Conservation (phyloP, 2,329 filamentous ascomycete species). For the Ramularia collo-cygni region DNA sequence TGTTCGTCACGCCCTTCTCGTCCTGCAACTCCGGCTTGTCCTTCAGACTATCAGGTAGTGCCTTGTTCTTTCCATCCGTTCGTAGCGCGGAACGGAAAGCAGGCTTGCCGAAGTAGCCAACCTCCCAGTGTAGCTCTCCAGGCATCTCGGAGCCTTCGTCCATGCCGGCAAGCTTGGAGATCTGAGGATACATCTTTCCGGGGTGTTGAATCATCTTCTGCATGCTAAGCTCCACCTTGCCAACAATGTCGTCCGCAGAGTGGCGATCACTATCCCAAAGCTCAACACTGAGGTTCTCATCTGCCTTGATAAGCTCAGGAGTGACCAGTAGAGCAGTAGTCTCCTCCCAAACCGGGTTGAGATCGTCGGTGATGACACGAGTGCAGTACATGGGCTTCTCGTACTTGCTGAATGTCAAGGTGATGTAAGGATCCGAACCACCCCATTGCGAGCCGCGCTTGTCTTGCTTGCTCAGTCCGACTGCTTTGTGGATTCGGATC, state of each 20-base stretch:
- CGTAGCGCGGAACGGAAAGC: slow-evolving; percentile 76
- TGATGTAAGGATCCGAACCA: slow-evolving; percentile 93
- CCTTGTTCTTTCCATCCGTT: slow-evolving; percentile 78
- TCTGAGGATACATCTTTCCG: slow-evolving; percentile 83
- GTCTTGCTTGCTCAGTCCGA: slow-evolving; percentile 87
- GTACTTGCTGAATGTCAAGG: slow-evolving; percentile 90
- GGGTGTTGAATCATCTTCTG: slow-evolving; percentile 93
- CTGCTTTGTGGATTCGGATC: slow-evolving; percentile 82
- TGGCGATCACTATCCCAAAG: slow-evolving; percentile 94
- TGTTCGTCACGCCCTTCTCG: slow-evolving; percentile 73
- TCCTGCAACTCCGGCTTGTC: slow-evolving; percentile 75
- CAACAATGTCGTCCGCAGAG: slow-evolving; percentile 88
- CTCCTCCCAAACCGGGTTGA: slow-evolving; percentile 91
- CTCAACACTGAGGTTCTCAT: slow-evolving; percentile 88
- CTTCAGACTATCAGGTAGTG: slow-evolving; percentile 65
- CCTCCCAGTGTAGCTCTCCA: slow-evolving; percentile 89
- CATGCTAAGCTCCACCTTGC: slow-evolving; percentile 88
- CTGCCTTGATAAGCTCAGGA: slow-evolving; percentile 81
- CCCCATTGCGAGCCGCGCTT: slow-evolving; percentile 72
- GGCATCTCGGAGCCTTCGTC: slow-evolving; percentile 84
- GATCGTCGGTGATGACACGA: slow-evolving; percentile 86
- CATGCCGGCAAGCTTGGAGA: slow-evolving; percentile 75
- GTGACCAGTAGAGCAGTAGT: slow-evolving; percentile 79
- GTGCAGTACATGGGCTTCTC: slow-evolving; percentile 98
- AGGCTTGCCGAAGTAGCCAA: slow-evolving; percentile 89